Evolutionary conservation across 2,329 filamentous ascomycete genomes (phyloP).

Genomic region (Talaromyces sp.): DNA sequence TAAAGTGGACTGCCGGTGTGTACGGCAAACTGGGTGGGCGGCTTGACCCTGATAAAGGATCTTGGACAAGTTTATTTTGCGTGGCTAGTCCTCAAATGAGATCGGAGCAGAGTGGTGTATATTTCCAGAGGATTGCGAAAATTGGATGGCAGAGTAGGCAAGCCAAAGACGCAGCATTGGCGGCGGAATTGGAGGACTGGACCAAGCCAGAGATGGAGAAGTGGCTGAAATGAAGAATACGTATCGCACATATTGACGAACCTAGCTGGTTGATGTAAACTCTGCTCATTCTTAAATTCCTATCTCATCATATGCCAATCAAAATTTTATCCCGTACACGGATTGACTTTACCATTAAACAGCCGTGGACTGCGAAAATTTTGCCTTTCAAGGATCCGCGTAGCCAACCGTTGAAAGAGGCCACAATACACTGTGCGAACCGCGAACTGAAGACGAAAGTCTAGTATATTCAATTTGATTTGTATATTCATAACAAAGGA

Average conservation of each 20-base stretch:
- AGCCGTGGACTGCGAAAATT: not conserved
- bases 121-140: conserved; percentile 15
- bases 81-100: conserved; percentile 37
- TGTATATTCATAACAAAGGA: conserved; percentile 4
- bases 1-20: not conserved
- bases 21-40: conserved; percentile 2
- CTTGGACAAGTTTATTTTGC: conserved; percentile 38
- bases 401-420: not conserved
- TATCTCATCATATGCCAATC: not conserved
- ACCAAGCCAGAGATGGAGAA: conserved; percentile 13
- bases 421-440: not conserved
- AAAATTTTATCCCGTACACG: not conserved
- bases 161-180: conserved; percentile 8
- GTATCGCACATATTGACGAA: no score
- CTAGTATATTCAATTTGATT: not conserved
- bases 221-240: not conserved
- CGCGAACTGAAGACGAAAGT: not conserved
- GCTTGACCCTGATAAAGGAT: conserved; percentile 31
- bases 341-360: not conserved
- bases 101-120: conserved; percentile 23
- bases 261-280: not conserved
- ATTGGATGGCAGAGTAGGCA: conserved; percentile 12
- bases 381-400: not conserved
- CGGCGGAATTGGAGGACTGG: conserved; percentile 11
- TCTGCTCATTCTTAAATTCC: not conserved